Percentiles rank a stretch among this genome's conserved stretches.
Conservation (phyloP, 2,329 filamentous ascomycete genomes). For the Apiospora pterosperma region DNA sequence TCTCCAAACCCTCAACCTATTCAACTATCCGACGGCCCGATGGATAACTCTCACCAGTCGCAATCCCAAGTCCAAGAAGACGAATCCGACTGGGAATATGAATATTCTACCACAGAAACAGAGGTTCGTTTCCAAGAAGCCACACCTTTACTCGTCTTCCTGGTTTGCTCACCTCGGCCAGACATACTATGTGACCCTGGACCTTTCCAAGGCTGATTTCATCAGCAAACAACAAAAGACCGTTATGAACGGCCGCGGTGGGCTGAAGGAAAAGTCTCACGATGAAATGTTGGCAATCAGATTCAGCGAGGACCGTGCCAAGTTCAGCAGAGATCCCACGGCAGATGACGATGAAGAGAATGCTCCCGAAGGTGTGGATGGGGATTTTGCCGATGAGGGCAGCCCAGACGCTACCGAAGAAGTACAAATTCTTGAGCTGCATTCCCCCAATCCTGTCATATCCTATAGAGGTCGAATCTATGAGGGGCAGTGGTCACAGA, state of each 20-base stretch:
- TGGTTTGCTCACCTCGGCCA: constrained; percentile 23
- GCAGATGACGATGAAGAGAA: constrained; percentile 2
- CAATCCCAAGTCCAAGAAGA: constrained; percentile 29
- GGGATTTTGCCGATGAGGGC: constrained; percentile 22
- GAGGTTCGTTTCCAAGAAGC: constrained; percentile 39
- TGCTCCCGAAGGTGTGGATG: constrained; percentile 20
- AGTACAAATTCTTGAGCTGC: constrained; percentile 81
- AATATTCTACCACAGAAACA: constrained; percentile 61
- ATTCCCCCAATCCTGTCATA: constrained; percentile 72
- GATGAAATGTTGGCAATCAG: constrained; percentile 15
- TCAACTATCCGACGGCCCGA: constrained; percentile 8
- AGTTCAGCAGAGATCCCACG: neutral
- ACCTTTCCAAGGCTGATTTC: constrained; percentile 60
- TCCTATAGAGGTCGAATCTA: constrained; percentile 78
- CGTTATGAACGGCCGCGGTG: constrained; percentile 36
- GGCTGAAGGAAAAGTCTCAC: constrained; percentile 40
- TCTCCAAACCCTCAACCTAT: constrained; percentile 11
- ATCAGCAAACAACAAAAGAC: constrained; percentile 40
- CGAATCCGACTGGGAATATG: constrained; percentile 63
- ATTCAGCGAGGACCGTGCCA: neutral
- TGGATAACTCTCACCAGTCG: constrained; percentile 4
- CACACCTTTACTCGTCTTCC: neutral
- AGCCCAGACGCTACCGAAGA: constrained; percentile 31
- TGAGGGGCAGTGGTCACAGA: constrained; percentile 75
- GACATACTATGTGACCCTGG: constrained; percentile 63